Evolutionary conservation across 2,329 filamentous ascomycete genomes (phyloP).

Genomic region (Phaeophleospora eucalypticola): DNA sequence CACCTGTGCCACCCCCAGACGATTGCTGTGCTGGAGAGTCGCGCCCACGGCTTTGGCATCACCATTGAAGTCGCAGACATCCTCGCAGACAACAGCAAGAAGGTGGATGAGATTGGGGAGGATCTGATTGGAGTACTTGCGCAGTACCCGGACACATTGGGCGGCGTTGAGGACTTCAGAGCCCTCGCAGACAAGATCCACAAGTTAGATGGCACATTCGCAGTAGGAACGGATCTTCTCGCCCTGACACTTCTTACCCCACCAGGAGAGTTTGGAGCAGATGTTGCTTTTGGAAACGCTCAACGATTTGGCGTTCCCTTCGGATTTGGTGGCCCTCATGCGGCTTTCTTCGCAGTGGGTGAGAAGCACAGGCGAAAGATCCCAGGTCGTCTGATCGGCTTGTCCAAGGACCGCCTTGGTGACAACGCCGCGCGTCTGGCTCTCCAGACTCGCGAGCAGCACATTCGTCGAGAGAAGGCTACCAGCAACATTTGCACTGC

Average conservation of each 20-base stretch:
- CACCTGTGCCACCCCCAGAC: constrained; percentile 81
- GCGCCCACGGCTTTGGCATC: constrained; percentile 88
- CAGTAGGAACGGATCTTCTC: constrained; percentile 83
- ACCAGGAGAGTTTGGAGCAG: constrained; percentile 89
- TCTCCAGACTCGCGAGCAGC: constrained; percentile 89
- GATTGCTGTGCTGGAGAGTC: constrained; percentile 74
- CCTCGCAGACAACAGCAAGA: constrained; percentile 58
- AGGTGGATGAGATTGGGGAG: constrained; percentile 70
- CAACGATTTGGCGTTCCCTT: constrained; percentile 90
- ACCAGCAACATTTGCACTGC: constrained; percentile 97
- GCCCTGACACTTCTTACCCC: constrained; percentile 83
- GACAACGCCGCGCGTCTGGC: constrained; percentile 77
- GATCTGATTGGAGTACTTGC: constrained; percentile 84
- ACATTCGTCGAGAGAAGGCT: constrained; percentile 92
- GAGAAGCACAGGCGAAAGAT: constrained; percentile 95
- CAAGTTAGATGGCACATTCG: constrained; percentile 71
- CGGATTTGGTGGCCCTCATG: constrained; percentile 90
- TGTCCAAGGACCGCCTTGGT: constrained; percentile 86
- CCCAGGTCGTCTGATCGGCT: constrained; percentile 81
- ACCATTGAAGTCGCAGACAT: constrained; percentile 71
- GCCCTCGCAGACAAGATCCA: constrained; percentile 73
- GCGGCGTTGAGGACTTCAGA: constrained; percentile 72
- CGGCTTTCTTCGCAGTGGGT: constrained; percentile 88
- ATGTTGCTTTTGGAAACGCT: constrained; percentile 89
- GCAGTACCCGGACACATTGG: constrained; percentile 91